Percentiles rank a stretch among this genome's conserved stretches.
Conservation (phyloP, 2,329 filamentous ascomycete genomes). For the Fusarium sp. region DNA sequence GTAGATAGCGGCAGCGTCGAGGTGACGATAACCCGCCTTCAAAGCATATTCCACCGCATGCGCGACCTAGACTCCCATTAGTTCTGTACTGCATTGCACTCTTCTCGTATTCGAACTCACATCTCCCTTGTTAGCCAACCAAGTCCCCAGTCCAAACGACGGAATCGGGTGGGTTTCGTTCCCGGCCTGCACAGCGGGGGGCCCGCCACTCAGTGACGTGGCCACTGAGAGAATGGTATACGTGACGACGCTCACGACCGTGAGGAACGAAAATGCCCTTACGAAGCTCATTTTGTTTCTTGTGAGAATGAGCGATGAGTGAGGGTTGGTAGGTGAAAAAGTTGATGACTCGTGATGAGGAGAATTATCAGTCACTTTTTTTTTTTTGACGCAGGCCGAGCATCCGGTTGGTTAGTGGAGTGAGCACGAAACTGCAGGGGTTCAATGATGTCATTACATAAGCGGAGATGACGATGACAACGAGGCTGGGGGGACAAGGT, state of each 20-base stretch:
- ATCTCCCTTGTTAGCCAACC: conserved; percentile 43
- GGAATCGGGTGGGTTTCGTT: conserved; percentile 38
- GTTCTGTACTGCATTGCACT: no score
- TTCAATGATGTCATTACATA: conserved; percentile 32
- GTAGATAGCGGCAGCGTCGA: conserved; percentile 68
- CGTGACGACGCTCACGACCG: conserved; percentile 6
- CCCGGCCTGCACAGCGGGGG: not conserved
- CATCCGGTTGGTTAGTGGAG: conserved; percentile 12
- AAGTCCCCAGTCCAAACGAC: conserved; percentile 46
- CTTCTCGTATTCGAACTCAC: not conserved
- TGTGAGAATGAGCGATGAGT: not conserved
- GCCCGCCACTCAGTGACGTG: conserved; percentile 2
- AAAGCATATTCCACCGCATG: conserved; percentile 65
- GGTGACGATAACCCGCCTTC: conserved; percentile 62
- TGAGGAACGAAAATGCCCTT: conserved; percentile 22
- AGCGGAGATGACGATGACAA: conserved; percentile 6
- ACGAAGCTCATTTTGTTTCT: conserved; percentile 17
- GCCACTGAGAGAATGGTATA: conserved; percentile 17
- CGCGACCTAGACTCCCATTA: conserved; percentile 17
- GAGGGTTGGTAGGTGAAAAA: not conserved
- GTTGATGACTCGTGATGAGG: conserved; percentile 2
- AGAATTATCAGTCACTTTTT: conserved; percentile 3
- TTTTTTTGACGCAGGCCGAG: conserved; percentile 4
- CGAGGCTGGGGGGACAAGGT: not conserved
- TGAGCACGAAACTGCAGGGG: conserved; percentile 5